Base-by-base conservation (phyloP, 2,329 filamentous ascomycete genomes). In the Beauveria australis region DNA sequence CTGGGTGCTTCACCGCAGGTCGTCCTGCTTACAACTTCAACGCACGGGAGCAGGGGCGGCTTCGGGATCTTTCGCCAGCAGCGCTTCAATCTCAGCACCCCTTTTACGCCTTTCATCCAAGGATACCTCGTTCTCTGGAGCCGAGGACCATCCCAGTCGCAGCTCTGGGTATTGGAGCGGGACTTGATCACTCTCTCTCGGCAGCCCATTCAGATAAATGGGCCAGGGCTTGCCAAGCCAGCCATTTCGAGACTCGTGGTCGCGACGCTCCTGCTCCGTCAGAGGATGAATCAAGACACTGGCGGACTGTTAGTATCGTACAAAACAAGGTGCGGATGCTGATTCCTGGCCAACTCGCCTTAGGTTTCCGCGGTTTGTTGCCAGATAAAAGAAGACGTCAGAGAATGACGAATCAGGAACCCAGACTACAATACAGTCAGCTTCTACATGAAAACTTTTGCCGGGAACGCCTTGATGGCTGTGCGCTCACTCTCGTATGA, bases 221-320 rank as follows among this genome's bases (percentile, higher is more conserved):
- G 71, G 71, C 71, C 71, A 73, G 0, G 71, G 69, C 1, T 66
- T 69, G 30, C 71, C 71, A 64, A 73, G 65, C 71, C 71, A 73
- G 24, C 66, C 71, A 52, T 71, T 71, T 24, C 71, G 68, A 9
- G 63, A 63, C 64, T 72, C 71, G 52, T 73, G 71, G 49, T 73
- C 71, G 26, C 62, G 62, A 37, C 71, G 70, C 64, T 72, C 68
- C 30, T 65, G 60, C 24, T 68, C 63, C 1, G 71, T 73, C 28
- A 73, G 57, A 14, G 71, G 71, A 47, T 73, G 71, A 14, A 73
- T 65, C 8, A 73, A 64, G 22, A 73, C 63, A 54, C 71, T 72
- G 37, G 19, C 19, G 5, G 12, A 37, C 26, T 28, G 40, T 58
- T n/a, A 53, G 40, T n/a, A 16, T 30, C 28, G 9, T n/a, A 8